Percentiles rank a stretch among this genome's conserved stretches.
These are phyloP conservation scores for Xylariaceae sp. DNA, from an alignment of 2,329 filamentous ascomycete genomes.

Conservation along the genomic window DNA sequence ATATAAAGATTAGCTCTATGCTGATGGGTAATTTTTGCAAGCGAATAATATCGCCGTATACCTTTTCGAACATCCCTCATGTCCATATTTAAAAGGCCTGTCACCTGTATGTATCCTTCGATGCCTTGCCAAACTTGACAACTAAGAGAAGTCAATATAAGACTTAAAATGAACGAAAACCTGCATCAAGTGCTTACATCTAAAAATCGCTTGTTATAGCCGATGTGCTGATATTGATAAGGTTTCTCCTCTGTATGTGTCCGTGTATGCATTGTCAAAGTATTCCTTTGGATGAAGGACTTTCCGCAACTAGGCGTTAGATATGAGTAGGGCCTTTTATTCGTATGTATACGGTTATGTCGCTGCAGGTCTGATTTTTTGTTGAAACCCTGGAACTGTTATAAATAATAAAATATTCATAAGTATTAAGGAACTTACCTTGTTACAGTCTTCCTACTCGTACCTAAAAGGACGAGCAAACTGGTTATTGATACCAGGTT, in stretches of 20 bases:
- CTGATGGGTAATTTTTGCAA: conserved; percentile 17
- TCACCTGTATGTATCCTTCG: conserved; percentile 67
- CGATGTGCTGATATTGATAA: conserved; percentile 61
- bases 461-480: too few relatives aligned
- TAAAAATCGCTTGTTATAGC: conserved; percentile 66
- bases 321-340: conserved; percentile 64
- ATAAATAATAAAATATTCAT: too few relatives aligned
- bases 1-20: too few relatives aligned
- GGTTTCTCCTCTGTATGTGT: conserved; percentile 71
- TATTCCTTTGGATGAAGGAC: conserved; percentile 68
- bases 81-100: conserved; percentile 56
- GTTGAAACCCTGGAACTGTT: conserved; percentile 69
- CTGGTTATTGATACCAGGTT: too few relatives aligned
- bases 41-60: conserved; percentile 27
- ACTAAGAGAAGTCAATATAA: conserved; percentile 40
- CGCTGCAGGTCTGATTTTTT: conserved; percentile 67
- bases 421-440: too few relatives aligned
- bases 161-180: not conserved
- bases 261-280: conserved; percentile 65
- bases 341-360: conserved; percentile 69
- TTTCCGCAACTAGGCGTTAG: conserved; percentile 59
- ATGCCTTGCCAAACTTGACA: conserved; percentile 62
- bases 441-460: too few relatives aligned
- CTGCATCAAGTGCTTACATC: conserved; percentile 48
- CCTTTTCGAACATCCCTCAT: conserved; percentile 61